Percentiles rank a stretch among this genome's conserved stretches.
phyloP scores from a whole-genome alignment of 108 stramenopile genomes.

The Schizochytrium sp. region DNA sequence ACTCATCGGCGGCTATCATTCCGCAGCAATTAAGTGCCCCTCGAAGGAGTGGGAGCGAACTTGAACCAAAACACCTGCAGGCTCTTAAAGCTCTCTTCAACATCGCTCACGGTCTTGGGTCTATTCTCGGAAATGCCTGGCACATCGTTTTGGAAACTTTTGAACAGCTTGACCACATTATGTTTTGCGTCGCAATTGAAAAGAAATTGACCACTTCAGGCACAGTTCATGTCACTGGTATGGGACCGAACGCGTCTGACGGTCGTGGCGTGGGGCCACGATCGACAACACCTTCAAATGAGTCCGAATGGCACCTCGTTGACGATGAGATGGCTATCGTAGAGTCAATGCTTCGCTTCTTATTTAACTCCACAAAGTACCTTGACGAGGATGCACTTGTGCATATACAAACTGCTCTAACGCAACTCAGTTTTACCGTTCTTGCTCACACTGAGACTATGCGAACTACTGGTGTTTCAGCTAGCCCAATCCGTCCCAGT shows the following conservation, averaged over 20 bases:
- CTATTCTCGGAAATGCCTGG: slow-evolving; percentile 53
- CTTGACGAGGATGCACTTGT: slow-evolving; percentile 51
- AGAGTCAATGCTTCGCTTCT: slow-evolving; percentile 50
- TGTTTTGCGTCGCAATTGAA: slow-evolving; percentile 48
- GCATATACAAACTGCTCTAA: slow-evolving; percentile 40
- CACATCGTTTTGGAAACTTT: slow-evolving; percentile 53
- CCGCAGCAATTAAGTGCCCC: slow-evolving; percentile 17
- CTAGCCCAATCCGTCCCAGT: neutral
- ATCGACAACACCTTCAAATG: neutral
- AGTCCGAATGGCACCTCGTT: slow-evolving; percentile 54
- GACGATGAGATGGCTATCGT: slow-evolving; percentile 59
- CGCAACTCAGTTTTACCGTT: slow-evolving; percentile 53
- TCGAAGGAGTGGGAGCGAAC: neutral
- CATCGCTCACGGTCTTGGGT: slow-evolving; percentile 54
- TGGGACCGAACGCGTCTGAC: neutral
- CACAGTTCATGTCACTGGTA: slow-evolving; percentile 39
- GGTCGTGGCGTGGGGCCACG: neutral
- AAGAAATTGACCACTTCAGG: slow-evolving; percentile 55
- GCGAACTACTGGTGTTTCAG: neutral
- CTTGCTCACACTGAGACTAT: slow-evolving; percentile 55
- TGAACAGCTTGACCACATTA: slow-evolving; percentile 58
- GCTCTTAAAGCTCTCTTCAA: slow-evolving; percentile 50
- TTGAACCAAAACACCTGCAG: slow-evolving; percentile 43
- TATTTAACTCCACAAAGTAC: slow-evolving; percentile 44
- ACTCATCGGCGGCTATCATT: slow-evolving; percentile 46